phyloP scores from a whole-genome alignment of 78 protist species.

The Cavenderia fasciculata region DNA sequence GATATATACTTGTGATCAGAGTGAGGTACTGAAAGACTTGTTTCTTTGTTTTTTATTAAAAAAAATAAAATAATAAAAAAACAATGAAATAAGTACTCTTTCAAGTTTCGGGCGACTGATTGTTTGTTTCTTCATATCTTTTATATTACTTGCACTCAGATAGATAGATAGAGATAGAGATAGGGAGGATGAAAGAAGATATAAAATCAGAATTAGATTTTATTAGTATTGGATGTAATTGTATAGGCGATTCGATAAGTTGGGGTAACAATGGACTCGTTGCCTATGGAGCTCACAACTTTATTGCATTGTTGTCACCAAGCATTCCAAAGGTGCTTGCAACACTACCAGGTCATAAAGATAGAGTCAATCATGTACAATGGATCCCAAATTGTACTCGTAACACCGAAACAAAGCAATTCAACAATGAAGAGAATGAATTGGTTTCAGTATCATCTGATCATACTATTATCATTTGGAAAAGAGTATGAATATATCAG shows the following conservation, averaged over 20 bases:
- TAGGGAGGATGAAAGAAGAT: too few species aligned
- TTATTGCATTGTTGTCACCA: constrained; percentile 48
- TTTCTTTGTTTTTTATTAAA: too few species aligned
- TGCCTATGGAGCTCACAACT: constrained; percentile 77
- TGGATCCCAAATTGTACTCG: constrained; percentile 49
- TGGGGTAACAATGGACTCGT: constrained; percentile 72
- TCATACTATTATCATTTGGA: constrained; percentile 49
- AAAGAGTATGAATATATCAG: background rate
- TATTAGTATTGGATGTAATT: constrained; percentile 73
- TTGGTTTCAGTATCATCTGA: constrained; percentile 60
- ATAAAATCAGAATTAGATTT: constrained; percentile 34
- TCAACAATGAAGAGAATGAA: constrained; percentile 22
- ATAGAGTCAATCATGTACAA: constrained; percentile 65
- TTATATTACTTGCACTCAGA: too few species aligned
- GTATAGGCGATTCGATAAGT: constrained; percentile 40
- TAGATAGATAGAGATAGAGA: too few species aligned
- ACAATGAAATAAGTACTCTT: too few species aligned
- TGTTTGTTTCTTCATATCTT: too few species aligned
- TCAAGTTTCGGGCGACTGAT: too few species aligned
- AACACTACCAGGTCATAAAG: constrained; percentile 75
- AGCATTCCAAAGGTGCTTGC: background rate
- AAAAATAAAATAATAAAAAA: too few species aligned
- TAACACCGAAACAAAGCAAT: background rate
- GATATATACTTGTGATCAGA: too few species aligned
- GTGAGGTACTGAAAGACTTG: too few species aligned